These are phyloP conservation scores for Trichoderma breve DNA, from an alignment of 2,329 filamentous ascomycete genomes.

Conservation along the genomic window DNA sequence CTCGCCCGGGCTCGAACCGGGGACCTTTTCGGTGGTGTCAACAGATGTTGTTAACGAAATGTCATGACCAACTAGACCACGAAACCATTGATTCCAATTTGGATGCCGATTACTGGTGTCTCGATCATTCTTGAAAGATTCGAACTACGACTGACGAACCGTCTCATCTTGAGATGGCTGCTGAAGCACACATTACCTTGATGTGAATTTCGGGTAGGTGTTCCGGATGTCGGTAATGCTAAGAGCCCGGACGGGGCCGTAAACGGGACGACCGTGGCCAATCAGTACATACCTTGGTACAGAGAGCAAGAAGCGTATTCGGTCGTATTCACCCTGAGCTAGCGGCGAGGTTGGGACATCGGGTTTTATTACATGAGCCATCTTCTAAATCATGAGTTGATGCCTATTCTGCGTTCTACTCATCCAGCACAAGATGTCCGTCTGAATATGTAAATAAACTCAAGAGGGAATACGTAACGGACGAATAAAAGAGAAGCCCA, in stretches of 20 bases:
- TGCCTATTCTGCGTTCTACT: background rate
- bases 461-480: background rate
- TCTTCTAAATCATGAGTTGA: background rate
- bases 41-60: conserved; percentile 23
- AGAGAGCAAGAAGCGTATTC: background rate
- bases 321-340: background rate
- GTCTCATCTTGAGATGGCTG: background rate
- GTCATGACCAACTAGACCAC: conserved; percentile 22
- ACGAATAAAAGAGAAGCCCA: background rate
- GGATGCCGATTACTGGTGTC: background rate
- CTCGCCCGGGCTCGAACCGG: conserved; percentile 22
- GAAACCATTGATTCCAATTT: conserved; percentile 16
- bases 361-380: background rate
- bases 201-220: background rate
- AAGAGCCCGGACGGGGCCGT: conserved; percentile 10
- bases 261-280: background rate
- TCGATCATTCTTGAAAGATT: background rate
- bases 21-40: conserved; percentile 22
- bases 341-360: background rate
- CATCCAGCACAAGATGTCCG: background rate
- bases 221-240: background rate
- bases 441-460: background rate
- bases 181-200: background rate
- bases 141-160: background rate
- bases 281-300: background rate